A percentile compares a stretch with the other conserved stretches of the same genome.
Conservation (phyloP, 768 basidiomycete species). For the Inosperma sp. region DNA sequence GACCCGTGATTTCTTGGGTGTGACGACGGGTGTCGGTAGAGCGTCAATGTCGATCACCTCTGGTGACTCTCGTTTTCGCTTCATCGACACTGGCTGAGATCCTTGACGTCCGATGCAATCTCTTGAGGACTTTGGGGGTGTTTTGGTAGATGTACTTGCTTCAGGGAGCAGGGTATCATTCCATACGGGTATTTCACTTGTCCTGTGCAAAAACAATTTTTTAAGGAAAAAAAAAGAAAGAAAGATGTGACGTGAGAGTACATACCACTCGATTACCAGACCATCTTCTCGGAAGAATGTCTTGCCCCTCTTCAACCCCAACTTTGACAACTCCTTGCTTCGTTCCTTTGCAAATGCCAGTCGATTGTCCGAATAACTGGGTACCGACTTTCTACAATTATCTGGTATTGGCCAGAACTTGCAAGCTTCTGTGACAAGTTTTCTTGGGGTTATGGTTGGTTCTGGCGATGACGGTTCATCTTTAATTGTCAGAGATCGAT, state of each 20-base stretch:
- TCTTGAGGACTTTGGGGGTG: not conserved
- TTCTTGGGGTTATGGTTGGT: constrained; percentile 16
- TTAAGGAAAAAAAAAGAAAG: not conserved
- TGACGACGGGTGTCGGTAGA: too few relatives aligned
- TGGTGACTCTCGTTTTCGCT: not conserved
- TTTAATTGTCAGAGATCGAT: constrained; percentile 1
- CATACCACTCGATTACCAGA: constrained; percentile 34
- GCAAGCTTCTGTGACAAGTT: constrained; percentile 26
- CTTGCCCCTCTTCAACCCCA: constrained; percentile 23
- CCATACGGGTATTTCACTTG: constrained; percentile 31
- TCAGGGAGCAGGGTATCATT: constrained; percentile 27
- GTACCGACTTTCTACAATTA: constrained; percentile 20
- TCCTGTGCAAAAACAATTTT: constrained; percentile 13
- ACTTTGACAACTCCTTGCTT: constrained; percentile 14
- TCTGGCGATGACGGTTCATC: constrained; percentile 7
- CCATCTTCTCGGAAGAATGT: constrained; percentile 29
- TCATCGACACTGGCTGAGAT: not conserved
- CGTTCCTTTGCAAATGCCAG: constrained; percentile 20
- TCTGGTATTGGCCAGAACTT: constrained; percentile 26
- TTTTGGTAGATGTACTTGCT: not conserved
- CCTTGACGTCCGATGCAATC: not conserved
- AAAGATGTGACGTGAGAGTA: not conserved
- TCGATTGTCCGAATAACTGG: constrained; percentile 19
- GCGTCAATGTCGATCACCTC: constrained; percentile 3
- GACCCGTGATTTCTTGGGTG: not conserved